Evolutionary conservation across 2,329 filamentous ascomycete genomes (phyloP), one percentile per base, ranked within the genome.

Genomic region (Fusarium mexicanum): DNA sequence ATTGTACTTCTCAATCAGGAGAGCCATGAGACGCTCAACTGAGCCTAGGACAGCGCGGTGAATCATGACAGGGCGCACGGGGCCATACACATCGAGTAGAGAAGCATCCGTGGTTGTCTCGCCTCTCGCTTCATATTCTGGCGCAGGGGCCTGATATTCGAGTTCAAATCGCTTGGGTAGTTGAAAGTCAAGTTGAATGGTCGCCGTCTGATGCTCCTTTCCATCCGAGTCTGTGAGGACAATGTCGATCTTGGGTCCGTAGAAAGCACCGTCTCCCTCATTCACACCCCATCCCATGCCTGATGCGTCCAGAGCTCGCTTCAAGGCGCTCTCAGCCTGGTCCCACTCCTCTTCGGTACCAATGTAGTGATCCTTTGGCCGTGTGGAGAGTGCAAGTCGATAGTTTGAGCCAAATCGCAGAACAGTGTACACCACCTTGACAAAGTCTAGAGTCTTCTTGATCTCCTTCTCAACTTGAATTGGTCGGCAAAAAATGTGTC

Each of bases 181-280:
- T 82, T 97, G 95, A 81, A 97, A 97, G 81, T 97, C 94, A 35
- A 97, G 89, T 84, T 97, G 94, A 58, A 97, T 92, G 0, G 94
- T 97, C 7, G 94, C 95, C 6, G 95, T 94, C 80, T 97, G 94
- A 79, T 97, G 94, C 78, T 95, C 93, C 79, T 96, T 97, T 13
- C 93, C 94, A 78, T 94, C 89, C 2, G 92, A 91, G 79, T 97
- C 94, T 69, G 89, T 90, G 51, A 97, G 83, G 44, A 97, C 90
- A 50, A 97, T 93, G 79, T 97, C 94, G 73, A 97, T 97, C 84
- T 97, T 97, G 38, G 95, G 94, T 0, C 95, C 94, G 78, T 97
- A 97, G 79, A 97, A 97, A 8, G 94, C 94, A 20, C 95, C 94
- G 69, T 97, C 94, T 17, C 94, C 94, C 77, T 92, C 88, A 72